Evolutionary conservation across 306 rosid genomes (phyloP), one percentile per base, ranked within the genome.

Genomic region (Trifolium pratense): DNA sequence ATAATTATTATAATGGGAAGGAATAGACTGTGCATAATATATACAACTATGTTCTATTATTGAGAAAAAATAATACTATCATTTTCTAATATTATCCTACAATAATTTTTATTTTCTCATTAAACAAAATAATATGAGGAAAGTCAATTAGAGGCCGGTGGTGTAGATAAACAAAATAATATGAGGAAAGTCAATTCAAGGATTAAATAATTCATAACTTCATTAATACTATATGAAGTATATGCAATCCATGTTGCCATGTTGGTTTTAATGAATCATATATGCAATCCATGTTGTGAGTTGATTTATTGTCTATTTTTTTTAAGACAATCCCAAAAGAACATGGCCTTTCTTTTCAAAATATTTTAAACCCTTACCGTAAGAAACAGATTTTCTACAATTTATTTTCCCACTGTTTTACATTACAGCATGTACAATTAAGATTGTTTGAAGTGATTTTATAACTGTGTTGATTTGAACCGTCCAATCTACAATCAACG

Each of bases 201-300:
- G 64, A 53, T 39, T 73, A 66, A 66, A 42, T 66, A 55, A 40
- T 76, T 42, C 6, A 55, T 26, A 70, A 61, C 74, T 20, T 71
- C 51, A 43, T 52, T 55, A 56, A 32, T 9, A 11, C 34, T 43
- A 66, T 69, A 56, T 18, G 46, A 37, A 43, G 69, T 20, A 66
- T 66, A 43, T 31, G 55, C 34, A 39, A 13, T 57, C 34, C 57
- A 66, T 57, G 52, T 14, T 1, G 61, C 32, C 6, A 29, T 29
- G 32, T 29, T 29, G 32, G 32, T 0, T 29, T 29, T 5, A 0
- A 0, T 29, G 32, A 29, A 29, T 29, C 32, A 29, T 20, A 66
- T 45, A 43, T 31, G 56, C 34, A 39, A 13, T 57, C 34, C 57
- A 66, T 57, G 52, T 14, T 1, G 61, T 53, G 25, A 53, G 59